Base-by-base conservation (phyloP, 768 basidiomycete genomes). In the Termitomyces eurrhizus region DNA sequence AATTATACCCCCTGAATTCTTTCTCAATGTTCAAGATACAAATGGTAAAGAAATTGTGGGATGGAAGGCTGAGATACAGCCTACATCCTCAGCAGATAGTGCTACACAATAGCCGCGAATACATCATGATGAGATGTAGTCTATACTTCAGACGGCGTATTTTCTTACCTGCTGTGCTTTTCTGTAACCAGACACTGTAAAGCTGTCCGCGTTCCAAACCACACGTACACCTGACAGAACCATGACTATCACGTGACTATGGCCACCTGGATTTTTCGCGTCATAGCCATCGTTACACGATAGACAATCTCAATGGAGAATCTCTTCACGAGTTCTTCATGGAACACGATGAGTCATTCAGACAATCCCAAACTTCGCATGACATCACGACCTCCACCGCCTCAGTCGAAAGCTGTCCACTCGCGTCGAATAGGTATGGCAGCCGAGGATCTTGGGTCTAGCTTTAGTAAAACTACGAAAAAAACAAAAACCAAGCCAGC, bases 1-100 rank as follows among this genome's bases (percentile, higher is more conserved):
- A 3, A 93, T 94, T 0, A 77, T 83, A 58, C 68, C 96, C 13
- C 67, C 73, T 4, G 73, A 82, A 29, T 90, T 84, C 68, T 98
- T 97, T 73, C 64, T 74, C 33, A 41, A n/a, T 41, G 61, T 62
- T 18, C 56, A 50, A 32, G 42, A 62, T n/a, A 21, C 33, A 11
- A 12, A 41, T 8, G 55, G 55, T 7, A 21, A 45, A 36, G 36
- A 49, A 41, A 36, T 61, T 16, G 7, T 32, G 35, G 60, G 60
- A 35, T 61, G 60, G 60, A 42, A 56, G 39, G 21, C 55, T 39
- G 29, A 35, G 18, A 37, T 45, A 35, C 18, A 21, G 5, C 55
- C 41, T 44, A 24, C 16, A n/a, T 29, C 55, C 32, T 16, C 39
- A 32, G 21, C 45, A 4, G 35, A 29, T n/a, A 48, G 13, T 12